Evolutionary conservation across 768 basidiomycete species (phyloP).

Genomic region (Gyrodon lividus): DNA sequence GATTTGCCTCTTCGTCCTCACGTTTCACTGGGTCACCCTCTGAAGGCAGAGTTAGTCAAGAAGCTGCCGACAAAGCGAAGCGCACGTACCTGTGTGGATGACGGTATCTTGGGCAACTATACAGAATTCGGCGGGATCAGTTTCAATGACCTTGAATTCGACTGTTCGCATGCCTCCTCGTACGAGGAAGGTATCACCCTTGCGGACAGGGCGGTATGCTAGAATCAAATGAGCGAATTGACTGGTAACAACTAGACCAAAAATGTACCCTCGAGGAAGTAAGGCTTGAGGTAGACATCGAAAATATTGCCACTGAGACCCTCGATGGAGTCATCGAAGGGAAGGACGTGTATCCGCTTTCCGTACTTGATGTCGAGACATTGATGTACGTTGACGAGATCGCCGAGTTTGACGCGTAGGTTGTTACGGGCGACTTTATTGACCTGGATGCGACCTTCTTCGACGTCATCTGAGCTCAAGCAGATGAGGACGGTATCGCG

Average conservation of each 20-base stretch:
- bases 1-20: conserved; percentile 96
- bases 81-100: conserved; percentile 72
- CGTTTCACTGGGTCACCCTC: conserved; percentile 99
- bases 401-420: conserved; percentile 94
- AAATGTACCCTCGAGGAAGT: conserved; percentile 88
- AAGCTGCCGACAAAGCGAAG: neutral
- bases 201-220: conserved; percentile 94
- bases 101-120: conserved; percentile 99
- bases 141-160: conserved; percentile 99
- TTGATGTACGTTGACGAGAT: conserved; percentile 93
- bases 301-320: conserved; percentile 98
- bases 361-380: conserved; percentile 99
- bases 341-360: conserved; percentile 93
- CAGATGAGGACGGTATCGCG: conserved; percentile 98
- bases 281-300: conserved; percentile 98
- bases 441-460: conserved; percentile 96
- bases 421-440: conserved; percentile 99
- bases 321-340: conserved; percentile 98
- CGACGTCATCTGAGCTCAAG: conserved; percentile 91
- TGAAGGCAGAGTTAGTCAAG: conserved; percentile 26
- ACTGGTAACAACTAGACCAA: neutral
- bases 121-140: conserved; percentile 96
- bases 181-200: conserved; percentile 99
- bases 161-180: conserved; percentile 98
- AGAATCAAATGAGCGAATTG: conserved; percentile 7